Evolutionary conservation across 2,329 filamentous ascomycete species (phyloP).

Genomic region (Chaetomium sp.): DNA sequence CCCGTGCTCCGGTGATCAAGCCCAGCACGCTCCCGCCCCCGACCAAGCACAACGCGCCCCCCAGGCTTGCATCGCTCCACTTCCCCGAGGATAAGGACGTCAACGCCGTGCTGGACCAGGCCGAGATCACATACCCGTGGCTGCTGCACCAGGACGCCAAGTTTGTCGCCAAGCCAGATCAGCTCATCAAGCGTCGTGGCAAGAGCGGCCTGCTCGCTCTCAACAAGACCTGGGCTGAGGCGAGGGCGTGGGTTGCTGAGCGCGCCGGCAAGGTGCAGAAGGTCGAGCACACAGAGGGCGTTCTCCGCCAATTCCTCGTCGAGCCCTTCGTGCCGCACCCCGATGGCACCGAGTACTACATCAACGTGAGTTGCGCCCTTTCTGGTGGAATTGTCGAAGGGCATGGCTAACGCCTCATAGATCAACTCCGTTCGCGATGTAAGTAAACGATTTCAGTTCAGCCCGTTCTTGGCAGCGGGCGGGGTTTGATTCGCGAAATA

Average conservation of each 20-base stretch:
- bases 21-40: slow-evolving; percentile 85
- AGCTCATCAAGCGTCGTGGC: slow-evolving; percentile 99
- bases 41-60: slow-evolving; percentile 86
- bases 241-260: slow-evolving; percentile 89
- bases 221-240: slow-evolving; percentile 97
- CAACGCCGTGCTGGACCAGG: slow-evolving; percentile 85
- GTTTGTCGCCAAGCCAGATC: slow-evolving; percentile 99
- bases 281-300: slow-evolving; percentile 88
- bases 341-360: slow-evolving; percentile 96
- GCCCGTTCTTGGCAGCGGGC: slow-evolving; percentile 21
- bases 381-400: neutral
- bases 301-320: slow-evolving; percentile 92
- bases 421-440: slow-evolving; percentile 99
- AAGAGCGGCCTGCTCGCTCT: slow-evolving; percentile 96
- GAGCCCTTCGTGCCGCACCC: slow-evolving; percentile 98
- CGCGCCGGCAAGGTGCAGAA: slow-evolving; percentile 88
- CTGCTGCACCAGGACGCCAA: slow-evolving; percentile 78
- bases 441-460: slow-evolving; percentile 52
- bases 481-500: slow-evolving; percentile 11
- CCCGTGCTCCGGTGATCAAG: slow-evolving; percentile 96
- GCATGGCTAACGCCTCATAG: slow-evolving; percentile 32
- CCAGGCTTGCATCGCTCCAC: slow-evolving; percentile 87
- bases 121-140: slow-evolving; percentile 97
- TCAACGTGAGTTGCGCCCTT: slow-evolving; percentile 61
- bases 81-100: slow-evolving; percentile 88